A percentile compares a stretch with the other conserved stretches of the same genome.
These are phyloP conservation scores for Amanita thiersii DNA, from an alignment of 768 basidiomycete species.

Conservation along the genomic window DNA sequence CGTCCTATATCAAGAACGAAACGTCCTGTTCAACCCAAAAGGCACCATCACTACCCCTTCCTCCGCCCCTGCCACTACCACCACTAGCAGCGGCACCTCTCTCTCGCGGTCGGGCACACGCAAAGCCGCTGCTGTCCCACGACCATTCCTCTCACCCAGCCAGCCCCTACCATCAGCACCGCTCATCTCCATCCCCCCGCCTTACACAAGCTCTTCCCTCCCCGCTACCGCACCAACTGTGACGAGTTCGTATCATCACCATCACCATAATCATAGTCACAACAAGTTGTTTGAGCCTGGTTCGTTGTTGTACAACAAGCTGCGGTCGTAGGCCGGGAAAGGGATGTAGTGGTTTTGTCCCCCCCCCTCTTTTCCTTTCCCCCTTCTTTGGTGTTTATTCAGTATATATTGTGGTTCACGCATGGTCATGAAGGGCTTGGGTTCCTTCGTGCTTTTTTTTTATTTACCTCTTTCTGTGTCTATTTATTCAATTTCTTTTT, in stretches of 20 bases:
- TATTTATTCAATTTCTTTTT: too few relatives aligned
- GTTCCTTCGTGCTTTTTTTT: not conserved
- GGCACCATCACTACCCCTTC: not conserved
- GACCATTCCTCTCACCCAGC: too few relatives aligned
- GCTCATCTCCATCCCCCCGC: conserved; percentile 35
- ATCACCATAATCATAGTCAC: conserved; percentile 19
- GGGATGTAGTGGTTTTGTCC: conserved; percentile 19
- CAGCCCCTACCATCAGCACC: conserved; percentile 25
- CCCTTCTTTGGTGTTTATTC: conserved; percentile 2
- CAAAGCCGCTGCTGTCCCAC: conserved; percentile 19
- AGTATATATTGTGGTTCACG: not conserved
- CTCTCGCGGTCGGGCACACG: conserved; percentile 33
- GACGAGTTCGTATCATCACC: too few relatives aligned
- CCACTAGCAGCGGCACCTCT: conserved; percentile 12
- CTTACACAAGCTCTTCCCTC: conserved; percentile 19
- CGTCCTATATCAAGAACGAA: conserved; percentile 72
- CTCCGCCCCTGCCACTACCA: conserved; percentile 19
- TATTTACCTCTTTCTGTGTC: conserved; percentile 7
- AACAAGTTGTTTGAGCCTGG: conserved; percentile 63
- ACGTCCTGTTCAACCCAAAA: conserved; percentile 49
- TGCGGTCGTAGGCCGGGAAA: too few relatives aligned
- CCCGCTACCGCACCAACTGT: too few relatives aligned
- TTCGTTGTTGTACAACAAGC: conserved; percentile 63
- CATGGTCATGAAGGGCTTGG: too few relatives aligned
- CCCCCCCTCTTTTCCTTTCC: not conserved